Conservation (phyloP, 371 early-diverging fungal genomes). For the Mucor mucedo region DNA sequence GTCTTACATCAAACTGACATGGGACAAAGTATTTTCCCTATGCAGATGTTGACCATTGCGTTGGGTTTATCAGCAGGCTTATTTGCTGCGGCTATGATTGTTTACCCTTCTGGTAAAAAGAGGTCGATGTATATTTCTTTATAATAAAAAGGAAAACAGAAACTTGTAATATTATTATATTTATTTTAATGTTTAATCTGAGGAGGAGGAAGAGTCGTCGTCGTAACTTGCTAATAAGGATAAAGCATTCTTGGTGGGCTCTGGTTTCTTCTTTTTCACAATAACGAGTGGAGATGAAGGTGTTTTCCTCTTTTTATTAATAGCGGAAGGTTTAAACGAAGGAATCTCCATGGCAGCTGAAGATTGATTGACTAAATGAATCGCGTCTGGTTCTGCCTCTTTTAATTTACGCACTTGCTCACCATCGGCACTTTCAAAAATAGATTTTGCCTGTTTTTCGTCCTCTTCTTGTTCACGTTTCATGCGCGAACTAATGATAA, state of each 20-base stretch:
- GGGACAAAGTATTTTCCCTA: conserved; percentile 34
- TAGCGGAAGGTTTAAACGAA: conserved; percentile 44
- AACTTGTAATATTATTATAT: not conserved
- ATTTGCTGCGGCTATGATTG: conserved; percentile 52
- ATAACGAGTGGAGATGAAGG: conserved; percentile 13
- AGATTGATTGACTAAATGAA: conserved; percentile 47
- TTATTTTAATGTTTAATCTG: conserved; percentile 8
- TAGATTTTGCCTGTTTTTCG: conserved; percentile 63
- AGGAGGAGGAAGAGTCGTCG: conserved; percentile 16
- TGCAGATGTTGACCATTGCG: conserved; percentile 48
- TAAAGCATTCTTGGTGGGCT: conserved; percentile 19
- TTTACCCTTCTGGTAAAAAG: conserved; percentile 49
- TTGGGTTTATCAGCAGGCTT: conserved; percentile 49
- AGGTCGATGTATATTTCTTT: conserved; percentile 44
- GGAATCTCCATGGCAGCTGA: conserved; percentile 38
- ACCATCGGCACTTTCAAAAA: conserved; percentile 75
- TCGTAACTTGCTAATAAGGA: conserved; percentile 42
- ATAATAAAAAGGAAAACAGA: conserved; percentile 11
- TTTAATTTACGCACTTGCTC: conserved; percentile 69
- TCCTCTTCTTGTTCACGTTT: conserved; percentile 71
- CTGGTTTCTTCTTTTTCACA: conserved; percentile 47
- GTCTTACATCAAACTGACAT: conserved; percentile 41
- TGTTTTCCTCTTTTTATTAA: conserved; percentile 27
- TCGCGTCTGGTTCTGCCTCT: conserved; percentile 56
- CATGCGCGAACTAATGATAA: conserved; percentile 35